Base-by-base conservation (phyloP, 192 early-diverging fungal species). In the Mortierella antarctica region DNA sequence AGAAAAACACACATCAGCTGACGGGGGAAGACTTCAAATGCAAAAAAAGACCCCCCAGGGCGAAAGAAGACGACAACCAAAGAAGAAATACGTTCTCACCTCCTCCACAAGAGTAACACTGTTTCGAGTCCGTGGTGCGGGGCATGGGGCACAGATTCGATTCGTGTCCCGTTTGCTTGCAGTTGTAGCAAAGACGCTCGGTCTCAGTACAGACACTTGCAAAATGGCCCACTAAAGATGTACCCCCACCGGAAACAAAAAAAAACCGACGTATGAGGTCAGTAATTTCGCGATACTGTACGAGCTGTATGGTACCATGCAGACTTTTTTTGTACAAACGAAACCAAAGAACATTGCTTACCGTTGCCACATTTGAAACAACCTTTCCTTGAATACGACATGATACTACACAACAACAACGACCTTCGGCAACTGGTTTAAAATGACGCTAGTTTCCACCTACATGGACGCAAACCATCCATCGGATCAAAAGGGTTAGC, bases 321-420 rank as follows among this genome's bases (percentile, higher is more conserved):
- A 20, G 42, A 20, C 21, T 57, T 57, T 57, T 57, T 57, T 57
- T 31, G 31, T 31, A 31, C 31, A 31, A 31, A 31, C 1, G 3
- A 3, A 31, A 31, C 31, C 21, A 12, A 66, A 1, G 41, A 21
- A 41, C 1, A 39, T 46, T 20, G n/a, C 71, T 73, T 79, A 87
- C 88, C 86, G 57, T 87, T 87, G 46, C 88, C 88, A 80, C 88
- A 89, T 62, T 89, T 86, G 70, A 85, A 89, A 64, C 88, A 89
- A 48, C 81, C 78, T 70, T 82, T 85, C 82, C 75, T 81, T 62
- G 73, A 8, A 59, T 76, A 86, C 69, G 81, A 82, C 75, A 84
- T 83, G 48, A 45, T 76, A 23, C 11, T 8, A 41, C 9, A 21
- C 20, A n/a, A 53, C 44, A 54, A 17, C 47, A 11, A 64, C 20